These are phyloP conservation scores for Chalciporus piperatus DNA, from an alignment of 768 basidiomycete species.

Conservation along the genomic window DNA sequence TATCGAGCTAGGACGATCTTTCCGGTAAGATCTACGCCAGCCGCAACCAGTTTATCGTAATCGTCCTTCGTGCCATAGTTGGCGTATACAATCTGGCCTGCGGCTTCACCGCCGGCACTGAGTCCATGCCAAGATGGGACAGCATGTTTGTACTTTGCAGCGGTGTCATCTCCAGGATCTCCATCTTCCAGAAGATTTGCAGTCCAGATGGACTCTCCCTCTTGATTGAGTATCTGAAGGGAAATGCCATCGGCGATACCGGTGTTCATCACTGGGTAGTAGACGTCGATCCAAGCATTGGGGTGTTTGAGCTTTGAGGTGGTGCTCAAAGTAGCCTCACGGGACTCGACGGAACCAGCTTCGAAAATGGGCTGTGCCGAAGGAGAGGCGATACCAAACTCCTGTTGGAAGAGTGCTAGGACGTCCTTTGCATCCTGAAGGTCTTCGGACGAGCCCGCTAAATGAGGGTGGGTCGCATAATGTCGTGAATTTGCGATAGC, in stretches of 20 bases:
- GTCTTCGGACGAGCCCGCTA: constrained; percentile 65
- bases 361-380: constrained; percentile 53
- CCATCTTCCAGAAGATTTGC: constrained; percentile 76
- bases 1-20: constrained; percentile 81
- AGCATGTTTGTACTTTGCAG: constrained; percentile 59
- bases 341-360: constrained; percentile 67
- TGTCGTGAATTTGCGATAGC: constrained; percentile 55
- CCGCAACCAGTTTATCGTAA: constrained; percentile 56
- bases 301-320: constrained; percentile 47
- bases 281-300: constrained; percentile 79
- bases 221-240: constrained; percentile 60
- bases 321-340: constrained; percentile 59
- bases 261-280: constrained; percentile 86
- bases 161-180: constrained; percentile 67
- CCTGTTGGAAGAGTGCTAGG: constrained; percentile 62
- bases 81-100: constrained; percentile 70
- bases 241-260: constrained; percentile 56
- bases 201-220: constrained; percentile 55
- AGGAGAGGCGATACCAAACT: constrained; percentile 52
- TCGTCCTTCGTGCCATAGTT: constrained; percentile 78
- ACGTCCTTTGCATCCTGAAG: constrained; percentile 62
- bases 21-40: constrained; percentile 71
- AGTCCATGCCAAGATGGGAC: constrained; percentile 88
- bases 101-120: constrained; percentile 71
- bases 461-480: constrained; percentile 68